phyloP scores from a whole-genome alignment of 257 asterid genomes.

The Nicotiana obtusifolia region DNA sequence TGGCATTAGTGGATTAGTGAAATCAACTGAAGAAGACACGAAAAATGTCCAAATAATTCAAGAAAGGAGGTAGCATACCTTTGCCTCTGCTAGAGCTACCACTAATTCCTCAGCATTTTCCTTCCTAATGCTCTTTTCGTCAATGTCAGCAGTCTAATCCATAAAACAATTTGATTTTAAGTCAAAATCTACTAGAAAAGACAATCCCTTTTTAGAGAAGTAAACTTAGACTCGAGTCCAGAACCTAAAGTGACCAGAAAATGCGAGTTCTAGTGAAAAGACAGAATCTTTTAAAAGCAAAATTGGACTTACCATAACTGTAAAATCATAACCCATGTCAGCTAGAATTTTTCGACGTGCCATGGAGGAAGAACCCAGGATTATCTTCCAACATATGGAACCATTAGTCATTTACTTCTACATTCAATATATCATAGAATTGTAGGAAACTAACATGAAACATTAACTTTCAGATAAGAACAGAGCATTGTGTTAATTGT shows the following conservation, averaged over 20 bases:
- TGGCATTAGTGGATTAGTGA: neutral
- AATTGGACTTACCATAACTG: constrained; percentile 42
- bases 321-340: constrained; percentile 72
- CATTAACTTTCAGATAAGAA: neutral
- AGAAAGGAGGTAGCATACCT: constrained; percentile 36
- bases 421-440: neutral
- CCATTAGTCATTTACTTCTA: neutral
- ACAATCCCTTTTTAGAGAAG: neutral
- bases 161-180: constrained; percentile 1
- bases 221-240: neutral
- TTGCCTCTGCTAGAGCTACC: constrained; percentile 80
- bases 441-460: neutral
- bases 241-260: neutral
- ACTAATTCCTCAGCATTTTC: constrained; percentile 77
- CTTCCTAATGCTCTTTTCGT: constrained; percentile 72
- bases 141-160: constrained; percentile 71
- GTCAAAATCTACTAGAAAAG: neutral
- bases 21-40: neutral
- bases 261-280: neutral
- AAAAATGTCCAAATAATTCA: neutral
- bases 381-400: constrained; percentile 36
- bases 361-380: constrained; percentile 76
- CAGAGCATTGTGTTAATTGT: neutral
- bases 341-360: constrained; percentile 64
- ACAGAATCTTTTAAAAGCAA: neutral